Percentiles rank a stretch among this genome's conserved stretches.
phyloP scores from a whole-genome alignment of 192 early-diverging fungal genomes.

The Podila verticillata region DNA sequence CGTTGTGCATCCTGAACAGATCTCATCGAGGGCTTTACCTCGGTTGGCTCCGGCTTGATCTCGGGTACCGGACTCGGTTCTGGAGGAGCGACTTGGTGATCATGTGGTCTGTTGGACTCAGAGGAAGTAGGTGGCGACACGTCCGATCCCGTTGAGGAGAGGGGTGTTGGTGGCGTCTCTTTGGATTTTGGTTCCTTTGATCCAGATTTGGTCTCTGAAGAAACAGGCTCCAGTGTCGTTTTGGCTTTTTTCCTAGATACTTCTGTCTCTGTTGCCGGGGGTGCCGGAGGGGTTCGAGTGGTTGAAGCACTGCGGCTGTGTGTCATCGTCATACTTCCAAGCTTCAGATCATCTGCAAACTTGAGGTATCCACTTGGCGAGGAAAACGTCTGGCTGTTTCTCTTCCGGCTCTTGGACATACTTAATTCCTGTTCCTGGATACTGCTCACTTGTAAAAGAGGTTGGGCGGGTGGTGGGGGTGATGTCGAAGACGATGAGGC shows the following conservation, averaged over 20 bases:
- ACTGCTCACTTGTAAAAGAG: conserved; percentile 5
- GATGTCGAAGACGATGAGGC: conserved; percentile 32
- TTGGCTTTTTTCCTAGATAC: conserved; percentile 35
- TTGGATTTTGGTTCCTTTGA: background rate
- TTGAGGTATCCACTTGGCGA: conserved; percentile 42
- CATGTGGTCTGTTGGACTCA: background rate
- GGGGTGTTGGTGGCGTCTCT: no score
- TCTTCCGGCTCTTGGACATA: conserved; percentile 23
- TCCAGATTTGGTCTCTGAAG: background rate
- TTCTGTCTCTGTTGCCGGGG: conserved; percentile 3
- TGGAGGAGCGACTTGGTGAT: background rate
- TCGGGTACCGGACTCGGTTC: background rate
- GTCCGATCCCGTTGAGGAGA: background rate
- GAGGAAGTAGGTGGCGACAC: background rate
- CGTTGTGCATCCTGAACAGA: conserved; percentile 60
- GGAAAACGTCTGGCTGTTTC: conserved; percentile 43
- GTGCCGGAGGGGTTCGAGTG: background rate
- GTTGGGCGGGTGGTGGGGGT: background rate
- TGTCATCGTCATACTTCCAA: background rate
- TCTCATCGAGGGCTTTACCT: conserved; percentile 9
- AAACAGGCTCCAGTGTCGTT: conserved; percentile 2
- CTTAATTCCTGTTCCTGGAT: background rate
- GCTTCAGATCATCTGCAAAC: conserved; percentile 44
- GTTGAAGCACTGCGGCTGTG: no score
- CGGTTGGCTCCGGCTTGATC: conserved; percentile 15